phyloP scores from a whole-genome alignment of 2,329 filamentous ascomycete genomes.

The Aureobasidium sp. region DNA sequence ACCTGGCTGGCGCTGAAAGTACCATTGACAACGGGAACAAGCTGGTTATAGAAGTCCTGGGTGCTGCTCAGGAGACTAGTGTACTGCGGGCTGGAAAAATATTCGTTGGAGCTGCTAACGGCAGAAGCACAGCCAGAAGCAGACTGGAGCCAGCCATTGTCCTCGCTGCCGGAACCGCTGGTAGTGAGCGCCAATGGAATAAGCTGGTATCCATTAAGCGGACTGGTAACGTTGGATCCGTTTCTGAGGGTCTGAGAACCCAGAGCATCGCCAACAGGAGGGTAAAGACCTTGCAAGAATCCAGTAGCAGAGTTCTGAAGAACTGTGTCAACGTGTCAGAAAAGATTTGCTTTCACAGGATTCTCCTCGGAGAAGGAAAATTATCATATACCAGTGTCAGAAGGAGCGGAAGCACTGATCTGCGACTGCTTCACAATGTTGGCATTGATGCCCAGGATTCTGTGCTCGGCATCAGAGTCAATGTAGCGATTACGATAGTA shows the following conservation, averaged over 20 bases:
- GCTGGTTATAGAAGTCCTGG: constrained; percentile 45
- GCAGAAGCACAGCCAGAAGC: constrained; percentile 50
- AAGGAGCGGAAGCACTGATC: constrained; percentile 63
- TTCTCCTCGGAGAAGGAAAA: neutral
- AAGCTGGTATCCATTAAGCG: constrained; percentile 75
- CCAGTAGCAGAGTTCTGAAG: constrained; percentile 72
- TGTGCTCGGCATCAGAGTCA: constrained; percentile 47
- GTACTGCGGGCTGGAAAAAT: constrained; percentile 49
- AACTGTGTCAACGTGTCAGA: constrained; percentile 38
- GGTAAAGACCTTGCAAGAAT: constrained; percentile 83
- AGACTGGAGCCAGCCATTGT: constrained; percentile 51
- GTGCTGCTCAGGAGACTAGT: constrained; percentile 42
- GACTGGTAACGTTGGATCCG: constrained; percentile 57
- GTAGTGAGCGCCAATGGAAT: constrained; percentile 63
- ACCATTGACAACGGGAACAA: constrained; percentile 47
- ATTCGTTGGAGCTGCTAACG: constrained; percentile 51
- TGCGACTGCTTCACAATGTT: constrained; percentile 63
- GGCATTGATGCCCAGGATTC: constrained; percentile 60
- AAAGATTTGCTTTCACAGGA: neutral
- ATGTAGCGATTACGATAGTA: constrained; percentile 77
- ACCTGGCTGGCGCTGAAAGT: constrained; percentile 45
- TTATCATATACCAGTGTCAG: constrained; percentile 41
- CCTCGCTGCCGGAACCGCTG: constrained; percentile 40
- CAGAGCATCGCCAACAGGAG: constrained; percentile 54
- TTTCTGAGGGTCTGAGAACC: constrained; percentile 60